Percentiles rank a stretch among this genome's conserved stretches.
Evolutionary conservation across 1,139 yeast genomes (phyloP).

Genomic region (Williopsis jadinii): DNA sequence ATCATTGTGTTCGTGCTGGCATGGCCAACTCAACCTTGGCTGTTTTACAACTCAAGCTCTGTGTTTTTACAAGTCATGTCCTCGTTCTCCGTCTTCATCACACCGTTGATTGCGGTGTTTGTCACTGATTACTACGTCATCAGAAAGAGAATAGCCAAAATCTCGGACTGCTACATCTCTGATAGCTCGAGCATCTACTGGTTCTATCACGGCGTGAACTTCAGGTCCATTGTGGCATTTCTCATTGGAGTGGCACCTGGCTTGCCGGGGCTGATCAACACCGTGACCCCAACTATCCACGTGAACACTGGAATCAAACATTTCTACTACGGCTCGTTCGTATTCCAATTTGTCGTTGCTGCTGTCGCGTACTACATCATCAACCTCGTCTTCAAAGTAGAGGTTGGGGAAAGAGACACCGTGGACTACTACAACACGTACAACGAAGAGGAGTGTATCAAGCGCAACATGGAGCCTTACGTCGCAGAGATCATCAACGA

Average conservation of each 20-base stretch:
- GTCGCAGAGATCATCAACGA: neutral
- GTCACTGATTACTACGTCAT: constrained; percentile 27
- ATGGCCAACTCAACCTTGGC: constrained; percentile 34
- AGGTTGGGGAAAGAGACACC: neutral
- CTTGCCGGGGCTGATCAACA: constrained; percentile 35
- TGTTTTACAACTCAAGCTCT: constrained; percentile 28
- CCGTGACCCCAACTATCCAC: constrained; percentile 15
- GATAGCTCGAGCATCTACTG: neutral
- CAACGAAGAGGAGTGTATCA: neutral
- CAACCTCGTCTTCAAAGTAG: neutral
- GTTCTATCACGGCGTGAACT: neutral
- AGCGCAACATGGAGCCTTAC: neutral
- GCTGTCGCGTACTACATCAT: constrained; percentile 27
- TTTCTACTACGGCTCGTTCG: constrained; percentile 34
- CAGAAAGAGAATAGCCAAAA: constrained; percentile 26
- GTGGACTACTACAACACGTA: neutral
- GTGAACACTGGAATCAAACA: constrained; percentile 31
- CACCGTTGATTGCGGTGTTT: constrained; percentile 28
- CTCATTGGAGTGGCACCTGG: constrained; percentile 29
- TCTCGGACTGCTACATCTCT: constrained; percentile 24
- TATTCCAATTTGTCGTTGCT: constrained; percentile 36
- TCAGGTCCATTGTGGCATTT: neutral
- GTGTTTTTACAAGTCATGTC: constrained; percentile 29
- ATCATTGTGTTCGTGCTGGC: constrained; percentile 25
- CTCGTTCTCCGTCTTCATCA: constrained; percentile 27